Evolutionary conservation across 2,329 filamentous ascomycete species (phyloP).

Genomic region (Fusarium coffeatum): DNA sequence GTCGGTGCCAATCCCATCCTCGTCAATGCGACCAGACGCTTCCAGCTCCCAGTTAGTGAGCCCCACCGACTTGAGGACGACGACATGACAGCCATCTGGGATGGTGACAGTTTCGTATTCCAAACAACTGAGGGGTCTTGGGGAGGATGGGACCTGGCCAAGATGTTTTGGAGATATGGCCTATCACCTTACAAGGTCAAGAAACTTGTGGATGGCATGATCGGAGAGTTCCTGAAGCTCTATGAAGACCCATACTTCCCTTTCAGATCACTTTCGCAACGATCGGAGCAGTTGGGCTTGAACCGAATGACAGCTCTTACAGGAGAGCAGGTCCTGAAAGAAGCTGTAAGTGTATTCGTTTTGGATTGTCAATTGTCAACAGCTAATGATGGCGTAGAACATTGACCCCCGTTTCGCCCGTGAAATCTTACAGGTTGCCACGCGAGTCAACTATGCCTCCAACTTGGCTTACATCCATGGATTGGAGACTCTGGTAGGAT

Average conservation of each 20-base stretch:
- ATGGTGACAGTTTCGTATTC: constrained; percentile 80
- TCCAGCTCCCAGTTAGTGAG: constrained; percentile 72
- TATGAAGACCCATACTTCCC: constrained; percentile 88
- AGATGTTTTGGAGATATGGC: constrained; percentile 88
- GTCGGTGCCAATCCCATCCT: constrained; percentile 87
- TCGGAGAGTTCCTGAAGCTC: constrained; percentile 80
- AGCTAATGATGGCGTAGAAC: constrained; percentile 45
- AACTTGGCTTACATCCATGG: constrained; percentile 90
- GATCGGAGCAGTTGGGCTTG: constrained; percentile 75
- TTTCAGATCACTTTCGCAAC: constrained; percentile 79
- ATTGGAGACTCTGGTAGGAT: constrained; percentile 79
- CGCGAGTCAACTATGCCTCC: constrained; percentile 93
- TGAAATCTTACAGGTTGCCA: constrained; percentile 90
- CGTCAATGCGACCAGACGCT: constrained; percentile 75
- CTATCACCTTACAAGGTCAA: constrained; percentile 79
- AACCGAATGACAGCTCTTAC: constrained; percentile 74
- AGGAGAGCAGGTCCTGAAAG: constrained; percentile 76
- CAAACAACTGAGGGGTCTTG: constrained; percentile 68
- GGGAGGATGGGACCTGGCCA: constrained; percentile 83
- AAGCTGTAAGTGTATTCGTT: constrained; percentile 60
- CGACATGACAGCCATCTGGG: constrained; percentile 81
- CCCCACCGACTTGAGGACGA: constrained; percentile 60
- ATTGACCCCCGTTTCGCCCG: constrained; percentile 75
- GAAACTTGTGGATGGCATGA: constrained; percentile 75
- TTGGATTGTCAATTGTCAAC: not conserved